phyloP scores from a whole-genome alignment of 108 stramenopile genomes.

The Nitzschia sp. region DNA sequence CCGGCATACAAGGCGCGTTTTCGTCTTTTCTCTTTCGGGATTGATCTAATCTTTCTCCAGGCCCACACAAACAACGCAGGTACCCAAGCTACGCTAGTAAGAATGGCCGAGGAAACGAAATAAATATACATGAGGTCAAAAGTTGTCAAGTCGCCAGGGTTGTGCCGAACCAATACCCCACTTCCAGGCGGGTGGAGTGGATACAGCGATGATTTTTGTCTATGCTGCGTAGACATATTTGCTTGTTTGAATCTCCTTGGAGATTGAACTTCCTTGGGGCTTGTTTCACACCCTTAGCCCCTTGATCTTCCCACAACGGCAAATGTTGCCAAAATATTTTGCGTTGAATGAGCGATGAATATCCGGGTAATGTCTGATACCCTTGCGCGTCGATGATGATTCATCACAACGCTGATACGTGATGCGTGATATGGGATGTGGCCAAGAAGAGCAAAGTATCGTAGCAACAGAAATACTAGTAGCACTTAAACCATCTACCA shows the following conservation, averaged over 20 bases:
- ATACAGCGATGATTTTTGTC: constrained; percentile 25
- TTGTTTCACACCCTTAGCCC: no score
- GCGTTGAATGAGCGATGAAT: no score
- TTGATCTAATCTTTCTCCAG: constrained; percentile 21
- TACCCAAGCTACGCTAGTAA: constrained; percentile 51
- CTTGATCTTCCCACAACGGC: no score
- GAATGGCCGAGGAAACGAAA: constrained; percentile 36
- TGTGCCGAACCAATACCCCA: constrained; percentile 26
- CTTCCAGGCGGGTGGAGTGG: constrained; percentile 42
- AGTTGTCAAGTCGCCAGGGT: constrained; percentile 18
- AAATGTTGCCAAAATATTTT: no score
- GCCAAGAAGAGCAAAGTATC: no score
- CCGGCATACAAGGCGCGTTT: constrained; percentile 35
- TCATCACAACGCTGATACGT: no score
- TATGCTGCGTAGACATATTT: constrained; percentile 8
- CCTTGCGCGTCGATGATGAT: no score
- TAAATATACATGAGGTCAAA: constrained; percentile 40
- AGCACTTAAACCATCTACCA: no score
- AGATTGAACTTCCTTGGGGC: no score
- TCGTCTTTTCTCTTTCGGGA: constrained; percentile 22
- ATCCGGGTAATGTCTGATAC: no score
- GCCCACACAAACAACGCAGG: constrained; percentile 37
- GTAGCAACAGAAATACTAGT: no score
- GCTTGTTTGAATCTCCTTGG: background rate
- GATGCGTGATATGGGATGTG: no score